Evolutionary conservation across 2,329 filamentous ascomycete species (phyloP), one percentile per base, ranked within the genome.

Genomic region (Fusarium continuum): DNA sequence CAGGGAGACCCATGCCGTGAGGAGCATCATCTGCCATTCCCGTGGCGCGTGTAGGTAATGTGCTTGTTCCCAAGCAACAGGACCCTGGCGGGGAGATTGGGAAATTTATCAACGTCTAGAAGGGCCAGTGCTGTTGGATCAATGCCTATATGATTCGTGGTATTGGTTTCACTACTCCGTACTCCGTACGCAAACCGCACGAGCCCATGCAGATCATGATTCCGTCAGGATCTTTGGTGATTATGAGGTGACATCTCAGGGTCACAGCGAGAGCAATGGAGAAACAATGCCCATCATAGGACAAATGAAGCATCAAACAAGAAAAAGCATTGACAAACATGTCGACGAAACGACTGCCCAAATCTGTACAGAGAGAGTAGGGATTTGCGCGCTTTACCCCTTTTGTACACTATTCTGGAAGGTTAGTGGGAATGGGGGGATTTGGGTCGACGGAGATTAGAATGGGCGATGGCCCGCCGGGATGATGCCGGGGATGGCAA

Each of bases 1-100:
- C 39, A 60, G 65, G 65, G 65, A 63, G 57, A 65, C 65, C 68
- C 68, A 64, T 67, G 63, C 25, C 28, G 25, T 47, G 32, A 35
- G 32, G 38, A 65, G 59, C 52, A 61, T 56, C 48, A 41, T 58
- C 51, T 66, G 52, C 32, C 57, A 65, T 64, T 51, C 39, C 43
- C 59, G 35, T 58, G 51, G 51, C 49, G 43, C 38, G 55, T 41
- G 32, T 53, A 50, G 39, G 22, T 46, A 34, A 57, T 35, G 26
- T 22, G 46, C 45, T 46, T 60, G 44, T 46, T 35, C 58, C 65
- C 50, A 59, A 54, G 46, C 49, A 46, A 46, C 38, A 55, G 43
- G 61, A 64, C 55, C 55, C 57, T 61, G 32, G 41, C 43, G 31
- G 32, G 43, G 47, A 52, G 52, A 58, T 63, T 61, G 25, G 20